phyloP scores from a whole-genome alignment of 345 rosid species.

The Euphorbia pulcherrima region DNA sequence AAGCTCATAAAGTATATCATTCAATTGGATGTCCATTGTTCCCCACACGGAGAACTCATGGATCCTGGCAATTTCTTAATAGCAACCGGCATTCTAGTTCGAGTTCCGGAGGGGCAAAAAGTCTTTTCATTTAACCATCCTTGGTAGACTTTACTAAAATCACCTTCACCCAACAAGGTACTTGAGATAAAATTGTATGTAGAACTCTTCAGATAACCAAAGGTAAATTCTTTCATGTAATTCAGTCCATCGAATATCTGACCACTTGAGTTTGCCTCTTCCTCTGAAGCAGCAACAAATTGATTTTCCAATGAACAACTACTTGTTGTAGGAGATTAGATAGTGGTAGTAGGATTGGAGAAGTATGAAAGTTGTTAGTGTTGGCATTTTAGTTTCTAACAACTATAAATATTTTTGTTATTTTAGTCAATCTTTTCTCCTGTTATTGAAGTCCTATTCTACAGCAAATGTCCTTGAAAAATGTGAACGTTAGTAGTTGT shows the following conservation, averaged over 20 bases:
- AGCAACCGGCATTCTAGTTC: conserved; percentile 62
- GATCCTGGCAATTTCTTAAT: conserved; percentile 73
- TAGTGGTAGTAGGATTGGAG: no score
- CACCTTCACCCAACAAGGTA: conserved; percentile 70
- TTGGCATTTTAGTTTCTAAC: no score
- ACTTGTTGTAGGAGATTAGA: no score
- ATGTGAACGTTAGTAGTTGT: no score
- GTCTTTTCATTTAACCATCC: conserved; percentile 74
- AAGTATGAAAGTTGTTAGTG: no score
- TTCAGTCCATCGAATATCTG: conserved; percentile 31
- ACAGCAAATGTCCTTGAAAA: no score
- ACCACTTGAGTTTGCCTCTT: conserved; percentile 36
- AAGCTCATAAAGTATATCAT: no score
- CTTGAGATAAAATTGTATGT: conserved; percentile 61
- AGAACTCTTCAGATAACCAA: conserved; percentile 56
- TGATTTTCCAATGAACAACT: conserved; percentile 44
- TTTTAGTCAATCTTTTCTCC: no score
- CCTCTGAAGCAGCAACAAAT: conserved; percentile 32
- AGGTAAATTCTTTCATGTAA: conserved; percentile 51
- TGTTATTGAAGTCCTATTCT: no score
- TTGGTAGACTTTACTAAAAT: conserved; percentile 74
- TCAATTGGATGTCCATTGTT: no score
- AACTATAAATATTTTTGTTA: no score
- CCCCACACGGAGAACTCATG: no score
- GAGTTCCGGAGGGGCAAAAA: conserved; percentile 50